Percentiles rank a stretch among this genome's conserved stretches.
phyloP scores from a whole-genome alignment of 208 protist species.

The Trypanosoma melophagium region DNA sequence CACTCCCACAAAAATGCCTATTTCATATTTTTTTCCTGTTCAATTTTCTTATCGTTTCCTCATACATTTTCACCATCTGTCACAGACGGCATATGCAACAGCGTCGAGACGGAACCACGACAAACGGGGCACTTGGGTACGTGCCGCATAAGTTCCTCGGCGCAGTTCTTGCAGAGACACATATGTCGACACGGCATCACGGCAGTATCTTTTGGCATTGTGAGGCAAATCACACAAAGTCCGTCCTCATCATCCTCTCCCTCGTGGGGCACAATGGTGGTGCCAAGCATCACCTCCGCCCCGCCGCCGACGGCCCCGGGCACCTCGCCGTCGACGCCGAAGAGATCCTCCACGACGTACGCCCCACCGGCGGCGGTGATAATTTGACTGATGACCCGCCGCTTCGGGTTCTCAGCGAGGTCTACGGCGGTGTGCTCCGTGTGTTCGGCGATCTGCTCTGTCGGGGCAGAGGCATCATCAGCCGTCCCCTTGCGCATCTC shows the following conservation, averaged over 20 bases:
- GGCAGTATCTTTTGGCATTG: constrained; percentile 85
- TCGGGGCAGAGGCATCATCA: constrained; percentile 27
- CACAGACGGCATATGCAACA: constrained; percentile 84
- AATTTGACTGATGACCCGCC: constrained; percentile 85
- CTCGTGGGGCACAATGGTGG: constrained; percentile 61
- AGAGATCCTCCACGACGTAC: constrained; percentile 89
- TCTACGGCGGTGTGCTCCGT: constrained; percentile 90
- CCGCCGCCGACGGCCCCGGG: constrained; percentile 28
- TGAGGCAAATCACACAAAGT: constrained; percentile 94
- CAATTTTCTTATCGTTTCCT: constrained; percentile 6
- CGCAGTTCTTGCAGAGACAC: constrained; percentile 93
- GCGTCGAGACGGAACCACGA: constrained; percentile 81
- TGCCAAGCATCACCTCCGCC: constrained; percentile 73
- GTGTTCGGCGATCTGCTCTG: constrained; percentile 68
- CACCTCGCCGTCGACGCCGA: constrained; percentile 74
- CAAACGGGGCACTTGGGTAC: constrained; percentile 95
- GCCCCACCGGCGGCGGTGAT: constrained; percentile 70
- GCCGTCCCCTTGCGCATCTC: constrained; percentile 58
- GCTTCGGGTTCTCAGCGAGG: constrained; percentile 67
- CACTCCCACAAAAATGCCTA: too few species aligned
- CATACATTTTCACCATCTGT: not conserved
- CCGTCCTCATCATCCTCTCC: constrained; percentile 80
- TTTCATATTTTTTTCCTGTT: constrained; percentile 36
- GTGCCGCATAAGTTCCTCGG: constrained; percentile 89
- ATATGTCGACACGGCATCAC: constrained; percentile 95